Conservation (phyloP, 176 grass and related monocot genomes). For the Carex littledalei region DNA sequence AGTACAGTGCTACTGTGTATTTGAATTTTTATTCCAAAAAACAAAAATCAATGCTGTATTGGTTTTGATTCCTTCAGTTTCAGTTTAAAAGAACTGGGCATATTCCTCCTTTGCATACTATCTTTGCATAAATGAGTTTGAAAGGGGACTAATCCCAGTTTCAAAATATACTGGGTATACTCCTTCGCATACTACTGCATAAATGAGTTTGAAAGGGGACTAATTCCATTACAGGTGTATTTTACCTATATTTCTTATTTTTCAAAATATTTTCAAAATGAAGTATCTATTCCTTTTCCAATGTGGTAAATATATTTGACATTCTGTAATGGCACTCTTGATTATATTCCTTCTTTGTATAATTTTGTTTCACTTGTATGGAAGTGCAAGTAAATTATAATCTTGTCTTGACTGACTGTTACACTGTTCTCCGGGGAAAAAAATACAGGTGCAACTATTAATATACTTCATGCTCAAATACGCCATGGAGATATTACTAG, state of each 20-base stretch:
- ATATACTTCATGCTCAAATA: slow-evolving; percentile 99
- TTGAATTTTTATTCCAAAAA: not conserved
- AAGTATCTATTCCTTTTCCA: not conserved
- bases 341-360: not conserved
- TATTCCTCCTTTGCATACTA: not conserved
- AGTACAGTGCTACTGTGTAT: not conserved
- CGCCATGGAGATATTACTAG: slow-evolving; percentile 94
- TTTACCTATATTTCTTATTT: not conserved
- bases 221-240: not conserved
- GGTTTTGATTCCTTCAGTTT: not conserved
- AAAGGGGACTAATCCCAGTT: not conserved
- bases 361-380: slow-evolving; percentile 1
- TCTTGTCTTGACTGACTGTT: not conserved
- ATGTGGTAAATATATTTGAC: not conserved
- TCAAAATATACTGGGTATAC: not conserved
- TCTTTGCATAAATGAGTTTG: not conserved
- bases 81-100: not conserved
- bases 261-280: not conserved
- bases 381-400: not conserved
- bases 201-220: not conserved
- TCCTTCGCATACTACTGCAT: not conserved
- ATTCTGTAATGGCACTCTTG: not conserved
- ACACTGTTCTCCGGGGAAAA: not conserved
- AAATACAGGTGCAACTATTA: slow-evolving; percentile 74
- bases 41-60: not conserved